These are phyloP conservation scores for Infundibulicybe gibba DNA, from an alignment of 768 basidiomycete genomes.

Conservation along the genomic window DNA sequence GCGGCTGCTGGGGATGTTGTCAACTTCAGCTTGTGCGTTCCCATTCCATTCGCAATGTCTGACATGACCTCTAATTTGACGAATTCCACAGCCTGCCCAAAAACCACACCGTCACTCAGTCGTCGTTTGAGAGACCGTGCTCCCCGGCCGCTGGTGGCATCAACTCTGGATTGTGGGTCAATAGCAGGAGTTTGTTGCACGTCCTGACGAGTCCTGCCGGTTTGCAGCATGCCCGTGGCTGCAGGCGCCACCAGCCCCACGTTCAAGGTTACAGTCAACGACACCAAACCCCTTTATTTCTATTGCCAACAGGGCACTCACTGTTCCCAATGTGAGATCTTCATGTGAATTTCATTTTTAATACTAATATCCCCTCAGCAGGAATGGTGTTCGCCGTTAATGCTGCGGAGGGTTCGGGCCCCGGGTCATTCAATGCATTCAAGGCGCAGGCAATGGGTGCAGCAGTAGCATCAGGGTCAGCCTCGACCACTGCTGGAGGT, in stretches of 20 bases:
- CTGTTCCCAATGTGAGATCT: slow-evolving; percentile 35
- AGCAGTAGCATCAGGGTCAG: slow-evolving; percentile 3
- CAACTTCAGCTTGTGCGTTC: slow-evolving; percentile 15
- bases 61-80: background rate
- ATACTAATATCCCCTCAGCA: slow-evolving; percentile 2
- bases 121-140: slow-evolving; percentile 29
- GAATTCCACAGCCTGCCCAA: slow-evolving; percentile 15
- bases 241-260: slow-evolving; percentile 33
- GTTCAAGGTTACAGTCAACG: slow-evolving; percentile 34
- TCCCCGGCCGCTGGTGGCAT: slow-evolving; percentile 11
- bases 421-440: slow-evolving; percentile 46
- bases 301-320: slow-evolving; percentile 53
- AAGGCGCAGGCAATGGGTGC: slow-evolving; percentile 36
- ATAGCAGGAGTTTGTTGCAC: background rate
- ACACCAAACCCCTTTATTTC: slow-evolving; percentile 51
- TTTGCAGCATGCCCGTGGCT: slow-evolving; percentile 8
- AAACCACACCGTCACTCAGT: slow-evolving; percentile 30
- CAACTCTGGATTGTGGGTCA: slow-evolving; percentile 23
- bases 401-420: slow-evolving; percentile 33
- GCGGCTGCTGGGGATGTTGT: slow-evolving; percentile 13
- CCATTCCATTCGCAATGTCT: background rate
- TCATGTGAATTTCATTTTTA: background rate
- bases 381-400: slow-evolving; percentile 73
- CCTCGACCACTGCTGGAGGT: slow-evolving; percentile 4
- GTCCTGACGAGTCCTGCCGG: background rate